Base-by-base conservation (phyloP, 169 alveolate genomes). In the Cryptosporidium ryanae region DNA sequence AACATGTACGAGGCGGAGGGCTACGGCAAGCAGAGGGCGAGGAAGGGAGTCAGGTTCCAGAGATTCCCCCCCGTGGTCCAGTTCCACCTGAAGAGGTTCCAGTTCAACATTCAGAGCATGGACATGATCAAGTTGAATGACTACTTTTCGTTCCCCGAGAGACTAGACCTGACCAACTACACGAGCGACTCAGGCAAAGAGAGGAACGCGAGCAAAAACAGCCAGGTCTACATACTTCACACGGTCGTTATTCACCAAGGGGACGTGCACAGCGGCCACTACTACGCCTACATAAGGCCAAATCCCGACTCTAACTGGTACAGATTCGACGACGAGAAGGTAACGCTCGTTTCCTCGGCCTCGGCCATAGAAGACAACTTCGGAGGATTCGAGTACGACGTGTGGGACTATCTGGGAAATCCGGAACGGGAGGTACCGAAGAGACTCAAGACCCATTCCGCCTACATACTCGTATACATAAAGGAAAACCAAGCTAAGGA, bases 211-310 rank as follows among this genome's bases (percentile, higher is more conserved):
- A 68, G 84, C 64, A 90, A 91, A 18, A 90, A 91, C 27, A 93
- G 82, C 44, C 92, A 96, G 64, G 81, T 87, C 46, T 97, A 97
- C 87, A 90, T 93, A 48, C 90, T 95, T 65, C 98, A 96, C 91
- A 94, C 99, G 5, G 97, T 98, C 18, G 94, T 97, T 6, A 98
- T 97, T 23, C 99, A 97, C 91, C 98, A 95, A 71, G 99, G 99
- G 1, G 96, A 93, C 59, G 96, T 96, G 27, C 95, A 94, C 81
- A 93, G 98, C 71, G 99, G 99, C 1, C 99, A 97, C 92, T 97
- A 97, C 90, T 96, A 94, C 84, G 97, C 99, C 27, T 97, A 95
- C 84, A 92, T 95, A 23, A 94, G 95, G 8, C 96, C 94, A 49
- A 66, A 90, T 38, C 82, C 90, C 32, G 90, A 84, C 15, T 87